Percentiles rank a stretch among this genome's conserved stretches.
These are phyloP conservation scores for Hordeum pubiflorum DNA, from an alignment of 202 grass and related monocot genomes.

Conservation along the genomic window DNA sequence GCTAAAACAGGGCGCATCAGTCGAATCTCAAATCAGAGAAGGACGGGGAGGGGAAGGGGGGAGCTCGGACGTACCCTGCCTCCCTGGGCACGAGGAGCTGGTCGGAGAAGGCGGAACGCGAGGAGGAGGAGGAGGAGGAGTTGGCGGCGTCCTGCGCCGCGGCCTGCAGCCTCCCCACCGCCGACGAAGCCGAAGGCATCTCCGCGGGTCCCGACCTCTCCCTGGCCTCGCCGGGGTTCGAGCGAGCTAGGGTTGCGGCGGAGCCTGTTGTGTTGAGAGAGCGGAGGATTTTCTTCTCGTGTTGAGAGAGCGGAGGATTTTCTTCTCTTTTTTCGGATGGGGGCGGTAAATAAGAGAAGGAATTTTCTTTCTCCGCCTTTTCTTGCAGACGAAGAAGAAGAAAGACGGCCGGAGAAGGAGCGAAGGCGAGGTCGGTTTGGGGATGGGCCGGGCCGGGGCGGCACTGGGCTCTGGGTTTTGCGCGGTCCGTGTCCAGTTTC, in stretches of 20 bases:
- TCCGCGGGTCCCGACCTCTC: not conserved
- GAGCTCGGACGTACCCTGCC: constrained; percentile 10
- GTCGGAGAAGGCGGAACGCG: constrained; percentile 37
- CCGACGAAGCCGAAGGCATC: constrained; percentile 21
- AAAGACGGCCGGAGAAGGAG: not conserved
- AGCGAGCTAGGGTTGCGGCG: constrained; percentile 14
- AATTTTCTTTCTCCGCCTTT: not conserved
- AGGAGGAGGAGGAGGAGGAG: constrained; percentile 14
- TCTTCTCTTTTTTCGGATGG: not conserved
- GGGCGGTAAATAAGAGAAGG: not conserved
- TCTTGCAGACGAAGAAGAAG: not conserved
- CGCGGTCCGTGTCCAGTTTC: too few species aligned
- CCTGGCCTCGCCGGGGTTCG: not conserved
- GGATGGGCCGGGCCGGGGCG: not conserved
- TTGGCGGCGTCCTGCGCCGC: constrained; percentile 31
- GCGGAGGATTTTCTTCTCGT: not conserved
- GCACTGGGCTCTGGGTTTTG: too few species aligned
- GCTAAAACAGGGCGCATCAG: not conserved
- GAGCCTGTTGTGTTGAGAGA: too few species aligned
- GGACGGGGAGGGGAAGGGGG: not conserved
- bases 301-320: too few species aligned
- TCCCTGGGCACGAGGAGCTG: constrained; percentile 23
- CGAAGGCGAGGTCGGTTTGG: not conserved
- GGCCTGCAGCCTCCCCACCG: constrained; percentile 15
- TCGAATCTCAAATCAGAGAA: not conserved